Evolutionary conservation across 164 flowering plant species (phyloP).

Genomic region (Stephania yunnanensis): DNA sequence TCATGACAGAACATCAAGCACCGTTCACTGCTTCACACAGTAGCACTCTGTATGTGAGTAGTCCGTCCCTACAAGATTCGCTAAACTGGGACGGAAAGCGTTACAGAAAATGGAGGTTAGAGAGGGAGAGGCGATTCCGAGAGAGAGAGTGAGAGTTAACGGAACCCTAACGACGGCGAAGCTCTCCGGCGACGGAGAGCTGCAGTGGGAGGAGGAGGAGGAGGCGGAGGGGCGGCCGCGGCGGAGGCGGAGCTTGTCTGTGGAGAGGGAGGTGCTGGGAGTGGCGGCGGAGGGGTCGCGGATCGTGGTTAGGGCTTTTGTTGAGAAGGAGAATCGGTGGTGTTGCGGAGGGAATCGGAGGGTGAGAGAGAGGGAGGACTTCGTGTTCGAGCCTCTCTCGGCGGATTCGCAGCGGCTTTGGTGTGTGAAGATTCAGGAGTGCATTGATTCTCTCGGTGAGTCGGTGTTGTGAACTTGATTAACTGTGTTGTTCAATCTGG

Average conservation of each 20-base stretch:
- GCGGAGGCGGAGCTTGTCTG: constrained; percentile 32
- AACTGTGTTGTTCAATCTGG: too few relatives aligned
- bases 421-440: constrained; percentile 49
- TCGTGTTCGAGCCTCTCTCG: constrained; percentile 51
- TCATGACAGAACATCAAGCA: too few relatives aligned
- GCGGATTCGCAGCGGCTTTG: constrained; percentile 40
- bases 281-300: constrained; percentile 41
- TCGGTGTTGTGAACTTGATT: background rate
- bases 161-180: constrained; percentile 36
- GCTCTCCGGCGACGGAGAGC: constrained; percentile 41
- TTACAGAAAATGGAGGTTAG: background rate
- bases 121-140: background rate
- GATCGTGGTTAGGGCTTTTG: constrained; percentile 47
- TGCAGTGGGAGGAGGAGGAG: constrained; percentile 42
- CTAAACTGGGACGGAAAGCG: background rate
- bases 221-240: background rate
- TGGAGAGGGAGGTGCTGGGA: constrained; percentile 76
- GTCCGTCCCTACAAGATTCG: too few relatives aligned
- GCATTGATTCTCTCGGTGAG: constrained; percentile 59
- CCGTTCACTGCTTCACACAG: too few relatives aligned
- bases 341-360: constrained; percentile 23
- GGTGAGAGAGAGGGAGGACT: constrained; percentile 37
- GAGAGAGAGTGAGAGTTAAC: constrained; percentile 31
- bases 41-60: too few relatives aligned
- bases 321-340: constrained; percentile 32